Percentiles rank a stretch among this genome's conserved stretches.
phyloP scores from a whole-genome alignment of 176 grass and related monocot genomes.

The Sorghum bicolor region DNA sequence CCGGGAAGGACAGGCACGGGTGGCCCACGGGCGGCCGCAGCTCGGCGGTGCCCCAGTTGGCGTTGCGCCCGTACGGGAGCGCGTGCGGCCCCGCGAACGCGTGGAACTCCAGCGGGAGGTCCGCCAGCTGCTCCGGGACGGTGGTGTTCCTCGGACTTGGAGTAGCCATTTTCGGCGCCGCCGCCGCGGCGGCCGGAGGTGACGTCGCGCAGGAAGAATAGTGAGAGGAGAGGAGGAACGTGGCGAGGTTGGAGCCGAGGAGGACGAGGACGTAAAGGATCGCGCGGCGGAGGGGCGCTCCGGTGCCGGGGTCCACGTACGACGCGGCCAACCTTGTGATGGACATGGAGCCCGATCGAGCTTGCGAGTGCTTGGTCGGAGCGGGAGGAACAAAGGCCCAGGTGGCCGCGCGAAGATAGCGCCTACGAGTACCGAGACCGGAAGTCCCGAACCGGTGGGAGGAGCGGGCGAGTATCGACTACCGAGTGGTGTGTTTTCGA shows the following conservation, averaged over 20 bases:
- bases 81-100: slow-evolving; percentile 15
- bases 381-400: neutral
- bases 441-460: no score
- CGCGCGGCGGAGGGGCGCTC: neutral
- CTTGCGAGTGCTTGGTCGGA: neutral
- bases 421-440: no score
- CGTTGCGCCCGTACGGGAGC: slow-evolving; percentile 12
- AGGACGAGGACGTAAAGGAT: neutral
- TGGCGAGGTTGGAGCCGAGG: slow-evolving; percentile 23
- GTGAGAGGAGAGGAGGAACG: neutral
- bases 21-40: neutral
- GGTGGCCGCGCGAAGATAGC: no score
- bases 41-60: slow-evolving; percentile 7
- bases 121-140: neutral
- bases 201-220: neutral
- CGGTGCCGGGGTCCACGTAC: neutral
- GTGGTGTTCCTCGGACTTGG: neutral
- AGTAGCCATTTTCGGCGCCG: neutral
- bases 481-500: neutral
- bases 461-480: no score
- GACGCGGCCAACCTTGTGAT: neutral
- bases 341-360: neutral
- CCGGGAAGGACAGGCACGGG: slow-evolving; percentile 18
- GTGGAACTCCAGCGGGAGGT: slow-evolving; percentile 5
- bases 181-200: neutral